A percentile compares a stretch with the other conserved stretches of the same genome.
phyloP scores from a whole-genome alignment of 2,329 filamentous ascomycete genomes.

The Xylariaceae sp. region DNA sequence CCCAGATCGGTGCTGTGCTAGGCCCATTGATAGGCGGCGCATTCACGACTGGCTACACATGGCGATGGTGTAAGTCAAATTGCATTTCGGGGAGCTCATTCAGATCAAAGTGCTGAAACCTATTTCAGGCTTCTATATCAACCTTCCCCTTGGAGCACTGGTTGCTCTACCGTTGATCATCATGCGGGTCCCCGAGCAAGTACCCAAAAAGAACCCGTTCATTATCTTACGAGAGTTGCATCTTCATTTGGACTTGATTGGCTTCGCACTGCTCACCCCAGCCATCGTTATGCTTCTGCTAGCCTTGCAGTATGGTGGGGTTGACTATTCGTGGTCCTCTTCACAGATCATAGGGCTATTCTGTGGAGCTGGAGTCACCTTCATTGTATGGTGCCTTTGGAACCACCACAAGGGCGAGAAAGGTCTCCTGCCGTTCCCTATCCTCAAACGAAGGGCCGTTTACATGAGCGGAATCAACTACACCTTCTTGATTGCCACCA shows the following conservation, averaged over 20 bases:
- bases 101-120: too few species aligned
- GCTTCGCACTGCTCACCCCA: slow-evolving; percentile 22
- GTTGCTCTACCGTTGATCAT: neutral
- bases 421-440: slow-evolving; percentile 14
- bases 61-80: slow-evolving; percentile 1
- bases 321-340: slow-evolving; percentile 23
- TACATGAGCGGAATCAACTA: slow-evolving; percentile 8
- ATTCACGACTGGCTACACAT: neutral
- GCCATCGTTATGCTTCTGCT: slow-evolving; percentile 27
- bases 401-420: slow-evolving; percentile 17
- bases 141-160: slow-evolving; percentile 13
- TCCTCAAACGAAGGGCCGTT: slow-evolving; percentile 13
- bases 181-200: neutral
- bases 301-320: slow-evolving; percentile 28
- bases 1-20: neutral
- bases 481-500: slow-evolving; percentile 12
- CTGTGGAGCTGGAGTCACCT: slow-evolving; percentile 9
- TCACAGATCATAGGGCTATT: slow-evolving; percentile 20
- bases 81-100: too few species aligned
- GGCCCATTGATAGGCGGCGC: slow-evolving; percentile 2
- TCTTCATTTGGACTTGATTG: slow-evolving; percentile 12
- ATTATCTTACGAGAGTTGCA: slow-evolving; percentile 6
- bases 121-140: slow-evolving; percentile 14
- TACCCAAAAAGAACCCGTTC: neutral
- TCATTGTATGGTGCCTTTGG: slow-evolving; percentile 17